phyloP scores from a whole-genome alignment of 371 early-diverging fungal species.

The Amoeboradix gromovi region DNA sequence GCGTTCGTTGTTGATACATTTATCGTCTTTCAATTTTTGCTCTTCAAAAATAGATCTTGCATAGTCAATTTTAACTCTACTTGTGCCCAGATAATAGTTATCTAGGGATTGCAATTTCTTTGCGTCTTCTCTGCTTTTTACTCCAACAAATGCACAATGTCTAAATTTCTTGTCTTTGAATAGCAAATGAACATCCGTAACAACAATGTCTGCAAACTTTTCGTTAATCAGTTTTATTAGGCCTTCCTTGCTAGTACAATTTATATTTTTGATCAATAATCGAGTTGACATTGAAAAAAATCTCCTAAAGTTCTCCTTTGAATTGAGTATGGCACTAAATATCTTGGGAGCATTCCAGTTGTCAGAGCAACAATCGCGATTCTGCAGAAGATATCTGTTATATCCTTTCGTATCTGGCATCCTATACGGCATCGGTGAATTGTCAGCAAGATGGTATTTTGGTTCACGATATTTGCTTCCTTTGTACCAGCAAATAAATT shows the following conservation, averaged over 20 bases:
- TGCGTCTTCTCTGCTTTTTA: not conserved
- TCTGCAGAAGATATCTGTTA: not conserved
- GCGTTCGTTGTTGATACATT: too few species aligned
- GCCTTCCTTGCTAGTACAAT: not conserved
- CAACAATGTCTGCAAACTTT: not conserved
- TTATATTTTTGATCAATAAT: not conserved
- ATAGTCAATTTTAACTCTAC: not conserved
- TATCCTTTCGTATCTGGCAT: not conserved
- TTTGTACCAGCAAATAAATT: not conserved
- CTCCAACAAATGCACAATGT: not conserved
- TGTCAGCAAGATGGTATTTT: not conserved
- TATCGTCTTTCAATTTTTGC: not conserved
- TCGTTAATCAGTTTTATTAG: not conserved
- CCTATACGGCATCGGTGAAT: not conserved
- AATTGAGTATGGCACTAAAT: not conserved
- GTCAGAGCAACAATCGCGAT: not conserved
- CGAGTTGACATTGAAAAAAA: not conserved
- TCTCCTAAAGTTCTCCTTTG: not conserved
- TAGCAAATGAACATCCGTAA: not conserved
- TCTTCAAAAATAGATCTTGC: not conserved
- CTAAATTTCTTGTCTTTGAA: not conserved
- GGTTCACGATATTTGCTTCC: not conserved
- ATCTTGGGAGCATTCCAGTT: not conserved
- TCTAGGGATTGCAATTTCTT: not conserved
- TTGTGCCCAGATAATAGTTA: not conserved